phyloP scores from a whole-genome alignment of 176 grass and related monocot species.

The Rhynchospora pubera region DNA sequence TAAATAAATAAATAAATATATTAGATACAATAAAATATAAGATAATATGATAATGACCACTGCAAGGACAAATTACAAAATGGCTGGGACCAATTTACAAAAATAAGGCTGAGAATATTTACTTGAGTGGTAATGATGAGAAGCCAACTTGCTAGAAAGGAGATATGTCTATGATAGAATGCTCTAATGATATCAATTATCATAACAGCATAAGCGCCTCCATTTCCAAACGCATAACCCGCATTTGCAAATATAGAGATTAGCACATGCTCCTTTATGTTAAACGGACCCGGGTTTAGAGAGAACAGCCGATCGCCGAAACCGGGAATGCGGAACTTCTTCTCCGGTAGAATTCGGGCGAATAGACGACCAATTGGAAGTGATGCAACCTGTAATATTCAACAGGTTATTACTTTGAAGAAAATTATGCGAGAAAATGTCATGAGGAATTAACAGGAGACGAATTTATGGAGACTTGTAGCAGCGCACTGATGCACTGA shows the following conservation, averaged over 20 bases:
- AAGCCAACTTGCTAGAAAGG: constrained; percentile 41
- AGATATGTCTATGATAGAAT: constrained; percentile 55
- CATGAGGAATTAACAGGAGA: not conserved
- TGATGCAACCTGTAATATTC: constrained; percentile 34
- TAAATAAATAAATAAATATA: not conserved
- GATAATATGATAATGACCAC: not conserved
- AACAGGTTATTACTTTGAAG: not conserved
- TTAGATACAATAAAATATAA: not conserved
- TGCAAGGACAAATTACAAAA: not conserved
- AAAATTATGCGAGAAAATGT: not conserved
- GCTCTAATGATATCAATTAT: constrained; percentile 57
- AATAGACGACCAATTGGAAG: constrained; percentile 54
- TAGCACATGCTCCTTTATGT: constrained; percentile 69
- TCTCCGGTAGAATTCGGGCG: constrained; percentile 31
- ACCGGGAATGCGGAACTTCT: constrained; percentile 25
- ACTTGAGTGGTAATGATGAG: constrained; percentile 65
- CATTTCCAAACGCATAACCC: constrained; percentile 54
- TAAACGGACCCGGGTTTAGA: constrained; percentile 70
- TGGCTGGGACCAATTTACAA: not conserved
- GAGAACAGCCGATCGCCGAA: constrained; percentile 32
- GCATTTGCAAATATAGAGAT: constrained; percentile 68
- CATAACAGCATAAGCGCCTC: constrained; percentile 47
- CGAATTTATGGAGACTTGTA: not conserved
- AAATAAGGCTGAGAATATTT: not conserved
- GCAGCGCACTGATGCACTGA: not conserved